Evolutionary conservation across 2,329 filamentous ascomycete genomes (phyloP), one percentile per base, ranked within the genome.

Genomic region (Eurotiales sp.): DNA sequence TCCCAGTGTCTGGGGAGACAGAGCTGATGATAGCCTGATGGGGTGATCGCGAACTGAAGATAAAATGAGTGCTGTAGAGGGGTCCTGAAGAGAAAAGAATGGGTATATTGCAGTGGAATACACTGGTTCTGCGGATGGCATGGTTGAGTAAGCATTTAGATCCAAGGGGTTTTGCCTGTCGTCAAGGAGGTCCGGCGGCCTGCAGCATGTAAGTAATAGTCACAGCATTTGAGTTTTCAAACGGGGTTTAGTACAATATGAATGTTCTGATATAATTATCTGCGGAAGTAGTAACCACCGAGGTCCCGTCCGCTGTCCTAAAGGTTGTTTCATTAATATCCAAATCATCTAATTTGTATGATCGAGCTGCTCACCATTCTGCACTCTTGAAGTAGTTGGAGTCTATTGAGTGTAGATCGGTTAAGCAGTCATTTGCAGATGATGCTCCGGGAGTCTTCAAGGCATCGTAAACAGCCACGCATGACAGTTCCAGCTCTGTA

Each of bases 301-400:
- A 77, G 1, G 78, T 82, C 6, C 82, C 82, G 61, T 85, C 82
- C 14, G 78, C 68, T 7, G 76, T 71, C 74, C 76, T 75, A 50
- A 41, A 34, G 7, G 8, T 19, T 3, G 14, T 15, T 23, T 30
- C 49, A 39, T 53, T 19, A 58, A 30, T 29, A 25, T 25, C 27
- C 22, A 22, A 42, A 11, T 1, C 39, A 22, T 25, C 40, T 12
- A 15, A 34, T 27, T 25, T 17, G 42, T 34, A 14, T 8, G 32
- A 11, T 29, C 23, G 23, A 17, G 29, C 8, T 40, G 46, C 64
- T 53, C 59, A 74, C 73, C 73, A 78, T 59, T 75, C 67, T 14
- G 71, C 73, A 30, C 64, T 64, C 55, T 73, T 77, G 61, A 74
- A 77, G 58, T 71, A 71, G 51, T 71, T 71, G 3, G 58, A 59